Conservation (phyloP, 768 basidiomycete genomes). For the Tylopilus intermedius region DNA sequence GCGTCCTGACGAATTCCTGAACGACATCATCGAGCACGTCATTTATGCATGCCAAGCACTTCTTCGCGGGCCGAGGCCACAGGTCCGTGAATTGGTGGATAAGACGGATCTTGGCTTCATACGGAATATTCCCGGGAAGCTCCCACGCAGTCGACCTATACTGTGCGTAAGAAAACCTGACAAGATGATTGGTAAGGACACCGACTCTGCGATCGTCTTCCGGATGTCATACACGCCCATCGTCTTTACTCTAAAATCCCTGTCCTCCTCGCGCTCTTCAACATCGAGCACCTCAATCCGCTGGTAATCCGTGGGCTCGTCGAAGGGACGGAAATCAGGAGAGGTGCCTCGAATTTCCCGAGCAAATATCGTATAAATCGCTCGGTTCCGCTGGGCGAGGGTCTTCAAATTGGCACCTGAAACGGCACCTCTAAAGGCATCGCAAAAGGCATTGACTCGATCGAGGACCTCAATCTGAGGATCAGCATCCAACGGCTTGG, state of each 20-base stretch:
- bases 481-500: conserved; percentile 34
- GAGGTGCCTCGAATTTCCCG: conserved; percentile 33
- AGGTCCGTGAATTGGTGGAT: conserved; percentile 31
- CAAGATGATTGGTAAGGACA: background rate
- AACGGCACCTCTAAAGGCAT: conserved; percentile 31
- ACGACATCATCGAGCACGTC: conserved; percentile 30
- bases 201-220: conserved; percentile 34
- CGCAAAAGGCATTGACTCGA: conserved; percentile 43
- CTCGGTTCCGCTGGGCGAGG: conserved; percentile 35
- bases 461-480: conserved; percentile 43
- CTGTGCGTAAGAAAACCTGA: background rate
- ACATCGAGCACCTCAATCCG: conserved; percentile 12
- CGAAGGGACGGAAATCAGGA: conserved; percentile 40
- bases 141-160: conserved; percentile 40
- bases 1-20: conserved; percentile 23
- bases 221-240: conserved; percentile 34
- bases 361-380: conserved; percentile 32
- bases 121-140: conserved; percentile 38
- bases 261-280: background rate
- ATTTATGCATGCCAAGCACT: conserved; percentile 33
- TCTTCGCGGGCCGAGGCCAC: conserved; percentile 35
- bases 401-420: conserved; percentile 31
- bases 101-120: conserved; percentile 35
- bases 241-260: conserved; percentile 3
- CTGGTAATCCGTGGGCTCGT: conserved; percentile 1